phyloP scores from a whole-genome alignment of 2,329 filamentous ascomycete genomes.

The Chalaropsis ovoidea region DNA sequence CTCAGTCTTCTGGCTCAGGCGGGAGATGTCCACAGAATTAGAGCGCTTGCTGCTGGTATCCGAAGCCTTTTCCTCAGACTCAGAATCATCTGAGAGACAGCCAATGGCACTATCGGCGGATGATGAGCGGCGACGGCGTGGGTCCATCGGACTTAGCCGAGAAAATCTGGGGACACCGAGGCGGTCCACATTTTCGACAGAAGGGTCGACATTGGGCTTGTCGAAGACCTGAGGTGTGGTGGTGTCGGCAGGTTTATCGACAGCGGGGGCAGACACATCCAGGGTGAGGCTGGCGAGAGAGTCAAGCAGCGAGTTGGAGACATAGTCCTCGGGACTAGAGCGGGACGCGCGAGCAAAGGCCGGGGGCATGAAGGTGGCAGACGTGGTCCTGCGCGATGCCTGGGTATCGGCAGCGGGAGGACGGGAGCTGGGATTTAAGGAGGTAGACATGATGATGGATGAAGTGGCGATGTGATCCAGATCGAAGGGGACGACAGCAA shows the following conservation, averaged over 20 bases:
- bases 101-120: slow-evolving; percentile 24
- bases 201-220: slow-evolving; percentile 30
- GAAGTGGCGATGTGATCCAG: not conserved
- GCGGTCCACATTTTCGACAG: slow-evolving; percentile 28
- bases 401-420: not conserved
- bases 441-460: not conserved
- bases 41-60: slow-evolving; percentile 15
- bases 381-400: not conserved
- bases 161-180: slow-evolving; percentile 43
- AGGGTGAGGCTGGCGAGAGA: slow-evolving; percentile 39
- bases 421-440: not conserved
- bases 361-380: slow-evolving; percentile 40
- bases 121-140: slow-evolving; percentile 20
- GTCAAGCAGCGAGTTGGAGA: slow-evolving; percentile 55
- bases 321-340: slow-evolving; percentile 60
- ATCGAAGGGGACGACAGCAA: not conserved
- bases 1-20: slow-evolving; percentile 22
- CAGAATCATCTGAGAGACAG: slow-evolving; percentile 21
- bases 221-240: slow-evolving; percentile 15
- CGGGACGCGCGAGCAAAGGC: slow-evolving; percentile 55
- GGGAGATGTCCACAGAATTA: slow-evolving; percentile 5
- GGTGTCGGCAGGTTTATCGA: not conserved
- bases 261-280: slow-evolving; percentile 27
- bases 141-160: not conserved
- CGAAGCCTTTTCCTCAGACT: slow-evolving; percentile 17